Evolutionary conservation across 2,329 filamentous ascomycete genomes (phyloP).

Genomic region (Talaromyces funiculosus): DNA sequence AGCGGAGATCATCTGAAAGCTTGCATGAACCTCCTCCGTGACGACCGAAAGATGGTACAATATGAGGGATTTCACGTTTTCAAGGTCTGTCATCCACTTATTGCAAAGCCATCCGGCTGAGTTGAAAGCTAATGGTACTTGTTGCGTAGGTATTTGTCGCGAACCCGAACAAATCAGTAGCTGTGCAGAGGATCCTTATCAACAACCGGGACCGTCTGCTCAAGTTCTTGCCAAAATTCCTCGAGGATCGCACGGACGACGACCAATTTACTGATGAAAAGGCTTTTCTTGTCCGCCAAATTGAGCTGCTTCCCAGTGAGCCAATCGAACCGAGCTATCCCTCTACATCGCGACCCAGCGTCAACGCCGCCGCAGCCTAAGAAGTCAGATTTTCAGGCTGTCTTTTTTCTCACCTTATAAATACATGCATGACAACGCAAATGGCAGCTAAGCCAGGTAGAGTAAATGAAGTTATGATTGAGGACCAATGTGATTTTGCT

Average conservation of each 20-base stretch:
- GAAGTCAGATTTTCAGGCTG: not conserved
- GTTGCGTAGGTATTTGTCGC: conserved; percentile 78
- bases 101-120: not conserved
- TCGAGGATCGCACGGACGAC: conserved; percentile 92
- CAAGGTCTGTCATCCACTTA: conserved; percentile 53
- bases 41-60: conserved; percentile 98
- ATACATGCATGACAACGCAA: not conserved
- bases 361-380: conserved; percentile 23
- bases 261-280: conserved; percentile 98
- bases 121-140: conserved; percentile 18
- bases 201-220: conserved; percentile 93
- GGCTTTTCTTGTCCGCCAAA: conserved; percentile 94
- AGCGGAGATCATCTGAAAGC: conserved; percentile 94
- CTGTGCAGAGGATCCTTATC: conserved; percentile 89
- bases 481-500: not conserved
- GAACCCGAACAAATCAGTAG: conserved; percentile 95
- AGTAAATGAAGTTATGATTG: conserved; percentile 5
- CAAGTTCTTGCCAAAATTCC: conserved; percentile 80
- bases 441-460: not conserved
- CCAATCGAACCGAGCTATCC: conserved; percentile 33
- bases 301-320: conserved; percentile 49
- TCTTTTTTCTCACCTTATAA: not conserved
- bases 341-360: conserved; percentile 21
- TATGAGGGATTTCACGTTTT: conserved; percentile 99
- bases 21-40: conserved; percentile 93